A percentile compares a stretch with the other conserved stretches of the same genome.
These are phyloP conservation scores for Sarocladium kiliense DNA, from an alignment of 2,329 filamentous ascomycete species.

Conservation along the genomic window DNA sequence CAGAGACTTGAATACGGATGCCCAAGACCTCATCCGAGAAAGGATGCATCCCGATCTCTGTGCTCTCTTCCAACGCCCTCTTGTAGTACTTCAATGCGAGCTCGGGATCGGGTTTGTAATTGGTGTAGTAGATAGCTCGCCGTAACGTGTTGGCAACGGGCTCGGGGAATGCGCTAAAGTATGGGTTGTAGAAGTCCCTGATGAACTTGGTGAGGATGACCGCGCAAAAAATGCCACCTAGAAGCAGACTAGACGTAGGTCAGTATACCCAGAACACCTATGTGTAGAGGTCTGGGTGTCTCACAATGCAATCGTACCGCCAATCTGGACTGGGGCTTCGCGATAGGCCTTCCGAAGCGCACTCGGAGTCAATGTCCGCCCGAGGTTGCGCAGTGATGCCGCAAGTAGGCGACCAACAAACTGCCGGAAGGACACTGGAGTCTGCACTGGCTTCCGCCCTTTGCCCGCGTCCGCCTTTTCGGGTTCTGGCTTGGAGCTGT, in stretches of 20 bases:
- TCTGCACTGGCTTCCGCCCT: slow-evolving; percentile 15
- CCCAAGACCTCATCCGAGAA: slow-evolving; percentile 90
- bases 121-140: slow-evolving; percentile 80
- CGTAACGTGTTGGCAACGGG: slow-evolving; percentile 74
- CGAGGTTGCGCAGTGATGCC: slow-evolving; percentile 28
- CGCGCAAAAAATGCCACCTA: slow-evolving; percentile 23
- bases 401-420: slow-evolving; percentile 24
- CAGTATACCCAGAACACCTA: slow-evolving; percentile 6
- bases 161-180: slow-evolving; percentile 59
- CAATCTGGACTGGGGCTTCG: slow-evolving; percentile 25
- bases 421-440: slow-evolving; percentile 25
- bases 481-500: slow-evolving; percentile 10
- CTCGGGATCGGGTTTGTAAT: slow-evolving; percentile 67
- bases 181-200: slow-evolving; percentile 48
- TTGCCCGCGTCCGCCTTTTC: slow-evolving; percentile 19
- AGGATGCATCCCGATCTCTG: slow-evolving; percentile 73
- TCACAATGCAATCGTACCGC: slow-evolving; percentile 26
- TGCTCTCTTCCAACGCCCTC: slow-evolving; percentile 68
- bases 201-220: slow-evolving; percentile 40
- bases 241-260: slow-evolving; percentile 20
- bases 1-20: slow-evolving; percentile 75
- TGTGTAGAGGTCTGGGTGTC: background rate
- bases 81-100: slow-evolving; percentile 80
- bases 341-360: slow-evolving; percentile 29
- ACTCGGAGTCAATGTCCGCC: slow-evolving; percentile 27